phyloP scores from a whole-genome alignment of 192 early-diverging fungal species.

The Cladochytrium replicatum region DNA sequence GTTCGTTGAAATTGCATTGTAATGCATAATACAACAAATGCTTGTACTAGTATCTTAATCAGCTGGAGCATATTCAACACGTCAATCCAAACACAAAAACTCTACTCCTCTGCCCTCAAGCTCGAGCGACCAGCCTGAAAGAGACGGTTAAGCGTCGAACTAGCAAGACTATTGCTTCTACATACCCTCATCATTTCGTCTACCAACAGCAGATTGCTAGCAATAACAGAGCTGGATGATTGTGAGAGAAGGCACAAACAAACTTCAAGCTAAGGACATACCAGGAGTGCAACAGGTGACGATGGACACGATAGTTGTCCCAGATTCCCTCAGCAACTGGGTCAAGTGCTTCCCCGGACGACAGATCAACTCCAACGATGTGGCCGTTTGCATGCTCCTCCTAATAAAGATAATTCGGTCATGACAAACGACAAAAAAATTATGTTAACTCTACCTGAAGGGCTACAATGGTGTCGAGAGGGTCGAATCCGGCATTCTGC shows the following conservation, averaged over 20 bases:
- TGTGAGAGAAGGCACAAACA: slow-evolving; percentile 5
- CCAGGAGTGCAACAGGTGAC: slow-evolving; percentile 93
- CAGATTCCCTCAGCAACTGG: slow-evolving; percentile 88
- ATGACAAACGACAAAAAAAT: background rate
- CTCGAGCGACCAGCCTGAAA: slow-evolving; percentile 25
- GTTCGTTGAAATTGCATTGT: too few relatives aligned
- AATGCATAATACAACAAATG: too few relatives aligned
- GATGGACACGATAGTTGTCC: slow-evolving; percentile 96
- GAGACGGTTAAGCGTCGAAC: background rate
- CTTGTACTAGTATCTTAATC: too few relatives aligned
- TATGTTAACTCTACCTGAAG: slow-evolving; percentile 47
- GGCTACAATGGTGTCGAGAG: slow-evolving; percentile 88
- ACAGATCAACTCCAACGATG: slow-evolving; percentile 85
- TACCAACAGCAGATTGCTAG: slow-evolving; percentile 91
- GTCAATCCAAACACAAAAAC: too few relatives aligned
- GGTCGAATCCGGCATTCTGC: slow-evolving; percentile 90
- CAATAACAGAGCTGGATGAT: slow-evolving; percentile 74
- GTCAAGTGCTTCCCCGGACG: slow-evolving; percentile 87
- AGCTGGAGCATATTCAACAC: too few relatives aligned
- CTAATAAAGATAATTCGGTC: slow-evolving; percentile 17
- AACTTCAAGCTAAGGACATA: slow-evolving; percentile 22
- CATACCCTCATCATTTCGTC: slow-evolving; percentile 93
- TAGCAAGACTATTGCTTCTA: background rate
- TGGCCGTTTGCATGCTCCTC: slow-evolving; percentile 89
- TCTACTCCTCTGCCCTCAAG: slow-evolving; percentile 7